Conservation (phyloP, 352 stramenopile species). For the Phytophthora crassamura region DNA sequence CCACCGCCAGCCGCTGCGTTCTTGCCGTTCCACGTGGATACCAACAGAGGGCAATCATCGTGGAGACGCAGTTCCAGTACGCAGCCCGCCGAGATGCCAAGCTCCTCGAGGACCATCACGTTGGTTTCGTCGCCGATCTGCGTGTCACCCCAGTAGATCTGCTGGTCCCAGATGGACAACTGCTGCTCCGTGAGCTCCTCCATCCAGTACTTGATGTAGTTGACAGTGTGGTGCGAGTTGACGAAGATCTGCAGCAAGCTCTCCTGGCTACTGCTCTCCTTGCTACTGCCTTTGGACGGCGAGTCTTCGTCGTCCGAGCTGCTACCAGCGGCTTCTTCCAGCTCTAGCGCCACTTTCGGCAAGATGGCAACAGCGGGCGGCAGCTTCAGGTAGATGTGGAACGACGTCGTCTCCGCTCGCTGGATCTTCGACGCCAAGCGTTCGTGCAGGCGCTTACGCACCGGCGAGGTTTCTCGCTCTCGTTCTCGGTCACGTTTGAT, state of each 20-base stretch:
- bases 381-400: slow-evolving; percentile 72
- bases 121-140: slow-evolving; percentile 77
- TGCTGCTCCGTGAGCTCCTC: slow-evolving; percentile 83
- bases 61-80: slow-evolving; percentile 75
- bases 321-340: slow-evolving; percentile 58
- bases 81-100: slow-evolving; percentile 73
- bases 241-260: slow-evolving; percentile 69
- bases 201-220: slow-evolving; percentile 88
- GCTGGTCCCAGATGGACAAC: slow-evolving; percentile 83
- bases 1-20: slow-evolving; percentile 42
- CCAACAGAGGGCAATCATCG: slow-evolving; percentile 73
- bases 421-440: slow-evolving; percentile 61
- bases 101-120: slow-evolving; percentile 77
- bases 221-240: slow-evolving; percentile 69
- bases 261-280: slow-evolving; percentile 13
- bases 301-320: slow-evolving; percentile 40
- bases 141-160: slow-evolving; percentile 81
- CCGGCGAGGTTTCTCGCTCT: slow-evolving; percentile 57
- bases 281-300: neutral
- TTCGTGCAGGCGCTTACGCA: slow-evolving; percentile 61
- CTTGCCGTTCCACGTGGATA: slow-evolving; percentile 72
- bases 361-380: slow-evolving; percentile 67
- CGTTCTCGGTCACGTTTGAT: slow-evolving; percentile 41
- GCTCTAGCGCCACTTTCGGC: slow-evolving; percentile 70
- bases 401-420: slow-evolving; percentile 54